Conservation (phyloP, 768 basidiomycete species). For the button mushroom (Agaricus bisporus) region DNA sequence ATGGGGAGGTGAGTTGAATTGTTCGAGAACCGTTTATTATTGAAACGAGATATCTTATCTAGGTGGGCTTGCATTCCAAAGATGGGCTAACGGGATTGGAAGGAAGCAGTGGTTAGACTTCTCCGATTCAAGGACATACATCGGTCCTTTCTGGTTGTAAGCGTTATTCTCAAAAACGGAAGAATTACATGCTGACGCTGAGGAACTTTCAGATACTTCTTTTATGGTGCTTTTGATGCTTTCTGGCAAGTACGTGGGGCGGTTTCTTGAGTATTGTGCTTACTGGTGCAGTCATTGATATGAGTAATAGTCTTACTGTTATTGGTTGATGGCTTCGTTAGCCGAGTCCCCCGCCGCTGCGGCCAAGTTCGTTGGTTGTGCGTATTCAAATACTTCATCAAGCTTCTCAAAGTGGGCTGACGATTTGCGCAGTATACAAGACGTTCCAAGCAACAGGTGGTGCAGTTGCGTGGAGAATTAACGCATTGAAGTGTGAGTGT, state of each 20-base stretch:
- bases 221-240: constrained; percentile 24
- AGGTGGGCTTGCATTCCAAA: constrained; percentile 23
- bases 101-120: constrained; percentile 23
- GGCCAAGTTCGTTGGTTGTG: constrained; percentile 23
- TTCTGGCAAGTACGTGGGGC: constrained; percentile 21
- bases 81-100: constrained; percentile 19
- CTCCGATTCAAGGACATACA: constrained; percentile 15
- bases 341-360: constrained; percentile 21
- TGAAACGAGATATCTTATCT: background rate
- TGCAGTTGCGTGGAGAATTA: constrained; percentile 24
- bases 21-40: no score
- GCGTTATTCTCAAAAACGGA: background rate
- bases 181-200: background rate
- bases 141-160: constrained; percentile 24
- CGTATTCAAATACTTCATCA: constrained; percentile 1
- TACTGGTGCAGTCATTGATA: background rate
- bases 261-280: background rate
- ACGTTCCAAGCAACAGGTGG: constrained; percentile 24
- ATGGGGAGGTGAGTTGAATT: constrained; percentile 18
- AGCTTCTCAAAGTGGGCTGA: background rate
- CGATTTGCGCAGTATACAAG: constrained; percentile 19
- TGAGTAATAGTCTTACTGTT: constrained; percentile 19
- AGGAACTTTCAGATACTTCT: constrained; percentile 19
- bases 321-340: constrained; percentile 24
- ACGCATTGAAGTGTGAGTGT: constrained; percentile 21